Evolutionary conservation across 2,329 filamentous ascomycete species (phyloP), one percentile per base, ranked within the genome.

Genomic region (Corniculantispora saksenae): DNA sequence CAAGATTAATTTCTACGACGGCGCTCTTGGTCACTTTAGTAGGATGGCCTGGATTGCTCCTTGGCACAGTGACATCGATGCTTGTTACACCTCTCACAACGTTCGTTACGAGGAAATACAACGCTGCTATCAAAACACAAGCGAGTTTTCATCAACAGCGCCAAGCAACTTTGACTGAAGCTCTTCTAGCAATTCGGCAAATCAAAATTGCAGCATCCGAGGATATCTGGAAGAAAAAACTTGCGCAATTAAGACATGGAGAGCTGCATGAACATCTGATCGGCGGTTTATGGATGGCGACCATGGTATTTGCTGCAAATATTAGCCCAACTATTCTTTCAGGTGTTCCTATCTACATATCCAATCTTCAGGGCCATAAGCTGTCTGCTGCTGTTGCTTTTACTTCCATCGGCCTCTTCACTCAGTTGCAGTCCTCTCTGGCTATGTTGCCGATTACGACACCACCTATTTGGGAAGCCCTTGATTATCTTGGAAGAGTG

Each of bases 191-290:
- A 23, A 66, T 66, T 29, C 19, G 61, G 17, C 65, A 66, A 17
- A 59, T 66, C 19, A 66, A 66, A 21, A 58, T 66, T 27, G 55
- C 65, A 10, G 65, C 65, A 23, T 59, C 58, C 19, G 65, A 66
- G n/a, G 25, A 45, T 21, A 55, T 48, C 12, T 66, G 61, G 61
- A 58, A 53, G 15, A 35, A 58, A 9, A 64, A 57, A 45, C 53
- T 66, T 17, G 29, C 50, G 25, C 29, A 43, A 27, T 29, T 64
- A 3, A 40, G 65, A 29, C 53, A 59, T 17, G 25, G 43, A n/a
- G 65, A 66, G 45, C 65, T 66, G 3, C 5, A 21, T 25, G 45
- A 23, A 29, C 56, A 10, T n/a, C 17, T 25, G 8, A 27, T 19
- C 29, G 51, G 29, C 23, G 17, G 27, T 40, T 48, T 64, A 35